Evolutionary conservation across 164 flowering plant species (phyloP).

Genomic region (Aristolochia contorta): DNA sequence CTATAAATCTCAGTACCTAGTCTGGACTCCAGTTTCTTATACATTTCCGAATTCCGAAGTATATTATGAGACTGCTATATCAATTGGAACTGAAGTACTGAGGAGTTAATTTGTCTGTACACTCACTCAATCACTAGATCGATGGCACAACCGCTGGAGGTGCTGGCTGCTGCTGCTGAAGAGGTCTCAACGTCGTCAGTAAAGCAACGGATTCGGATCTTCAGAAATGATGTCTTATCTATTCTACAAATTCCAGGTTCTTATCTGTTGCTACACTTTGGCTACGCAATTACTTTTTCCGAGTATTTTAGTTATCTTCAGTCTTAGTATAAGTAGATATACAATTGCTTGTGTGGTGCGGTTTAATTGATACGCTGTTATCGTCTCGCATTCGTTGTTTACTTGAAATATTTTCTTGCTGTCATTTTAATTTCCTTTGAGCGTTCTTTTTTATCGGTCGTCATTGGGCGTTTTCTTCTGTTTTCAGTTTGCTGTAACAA

Average conservation of each 20-base stretch:
- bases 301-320: neutral
- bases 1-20: too few relatives aligned
- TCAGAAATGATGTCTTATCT: slow-evolving; percentile 41
- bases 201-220: slow-evolving; percentile 46
- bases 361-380: neutral
- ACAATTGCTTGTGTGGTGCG: neutral
- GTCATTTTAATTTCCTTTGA: neutral
- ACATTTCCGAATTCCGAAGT: too few relatives aligned
- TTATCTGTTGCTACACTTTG: neutral
- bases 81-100: too few relatives aligned
- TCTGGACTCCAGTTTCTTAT: too few relatives aligned
- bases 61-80: too few relatives aligned
- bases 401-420: neutral
- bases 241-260: slow-evolving; percentile 35
- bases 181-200: slow-evolving; percentile 53
- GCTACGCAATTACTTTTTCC: neutral
- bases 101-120: too few relatives aligned
- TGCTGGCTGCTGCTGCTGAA: slow-evolving; percentile 31
- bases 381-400: neutral
- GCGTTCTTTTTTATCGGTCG: too few relatives aligned
- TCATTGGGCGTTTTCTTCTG: too few relatives aligned
- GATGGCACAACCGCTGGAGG: slow-evolving; percentile 27
- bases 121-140: neutral
- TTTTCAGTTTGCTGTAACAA: too few relatives aligned
- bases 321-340: neutral